Base-by-base conservation (phyloP, 2,329 filamentous ascomycete genomes). In the Aureobasidium vineae region DNA sequence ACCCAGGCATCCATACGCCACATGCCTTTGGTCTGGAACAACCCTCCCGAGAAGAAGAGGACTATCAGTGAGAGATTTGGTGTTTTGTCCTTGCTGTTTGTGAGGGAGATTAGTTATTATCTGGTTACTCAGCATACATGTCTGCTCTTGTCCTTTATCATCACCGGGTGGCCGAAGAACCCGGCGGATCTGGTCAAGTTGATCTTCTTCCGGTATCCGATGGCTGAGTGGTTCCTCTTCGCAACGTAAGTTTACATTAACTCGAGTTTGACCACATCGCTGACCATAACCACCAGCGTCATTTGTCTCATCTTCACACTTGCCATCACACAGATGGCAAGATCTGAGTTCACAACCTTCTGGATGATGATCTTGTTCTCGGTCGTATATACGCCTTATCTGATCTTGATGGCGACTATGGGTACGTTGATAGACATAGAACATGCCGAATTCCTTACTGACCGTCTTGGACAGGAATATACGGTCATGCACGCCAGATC, bases 41-140 rank as follows among this genome's bases (percentile, higher is more conserved):
- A 78, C 28, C 75, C 78, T 23, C 72, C 74, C 6, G 71, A 75
- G 41, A 75, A 75, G 54, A 76, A 76, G 60, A 76, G 80, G 0
- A 75, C 67, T 33, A 72, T 77, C 49, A 76, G 71, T 21, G 74
- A 76, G 56, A 77, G 81, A 7, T 79, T 81, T 56, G 81, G 81
- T 13, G 72, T 83, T 5, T 68, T 82, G 2, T 82, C 79, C 0
- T 71, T 83, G 5, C 76, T 83, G 1, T 72, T 80, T 23, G 77
- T 82, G 38, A 78, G 81, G 31, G 81, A 83, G 68, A 71, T 77
- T 47, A 79, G 77, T 59, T 82, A 82, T 69, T 82, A 83, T 64
- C 76, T 83, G 16, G 79, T 83, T 50, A 80, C 80, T 2, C 80
- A 82, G 69, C 82, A 82, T 70, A 78, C 77, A 2, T 82, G 80